Evolutionary conservation across 768 basidiomycete genomes (phyloP).

Genomic region (Leccinum rimulosum): DNA sequence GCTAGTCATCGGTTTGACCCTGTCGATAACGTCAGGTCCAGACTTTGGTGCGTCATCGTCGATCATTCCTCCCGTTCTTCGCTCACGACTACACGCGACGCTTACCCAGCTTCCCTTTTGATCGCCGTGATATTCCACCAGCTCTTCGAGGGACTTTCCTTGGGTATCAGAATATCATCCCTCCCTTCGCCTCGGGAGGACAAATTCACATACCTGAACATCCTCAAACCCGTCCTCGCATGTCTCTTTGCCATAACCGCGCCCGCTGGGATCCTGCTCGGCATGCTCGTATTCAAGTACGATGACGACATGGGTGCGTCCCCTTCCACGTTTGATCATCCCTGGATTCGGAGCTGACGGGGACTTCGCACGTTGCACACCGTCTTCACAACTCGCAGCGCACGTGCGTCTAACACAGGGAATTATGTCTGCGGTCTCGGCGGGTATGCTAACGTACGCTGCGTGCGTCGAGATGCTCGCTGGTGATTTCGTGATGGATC

Average conservation of each 20-base stretch:
- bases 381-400: constrained; percentile 24
- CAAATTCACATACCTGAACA: constrained; percentile 20
- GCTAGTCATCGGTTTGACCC: constrained; percentile 74
- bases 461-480: constrained; percentile 86
- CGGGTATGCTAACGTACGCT: constrained; percentile 82
- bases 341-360: not conserved
- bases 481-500: constrained; percentile 80
- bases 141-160: constrained; percentile 78
- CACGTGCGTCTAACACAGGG: constrained; percentile 62
- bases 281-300: constrained; percentile 46
- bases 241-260: constrained; percentile 72
- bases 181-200: constrained; percentile 44
- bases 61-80: not conserved
- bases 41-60: constrained; percentile 60
- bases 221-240: constrained; percentile 54
- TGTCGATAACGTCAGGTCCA: constrained; percentile 63
- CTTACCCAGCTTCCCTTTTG: constrained; percentile 57
- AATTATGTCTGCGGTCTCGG: constrained; percentile 76
- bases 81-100: not conserved
- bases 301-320: constrained; percentile 28
- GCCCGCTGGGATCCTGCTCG: constrained; percentile 63
- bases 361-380: not conserved
- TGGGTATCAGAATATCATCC: constrained; percentile 76
- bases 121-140: constrained; percentile 81
- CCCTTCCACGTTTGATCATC: not conserved